phyloP scores from a whole-genome alignment of 305 asterid species.

The Fraxinus velutina region DNA sequence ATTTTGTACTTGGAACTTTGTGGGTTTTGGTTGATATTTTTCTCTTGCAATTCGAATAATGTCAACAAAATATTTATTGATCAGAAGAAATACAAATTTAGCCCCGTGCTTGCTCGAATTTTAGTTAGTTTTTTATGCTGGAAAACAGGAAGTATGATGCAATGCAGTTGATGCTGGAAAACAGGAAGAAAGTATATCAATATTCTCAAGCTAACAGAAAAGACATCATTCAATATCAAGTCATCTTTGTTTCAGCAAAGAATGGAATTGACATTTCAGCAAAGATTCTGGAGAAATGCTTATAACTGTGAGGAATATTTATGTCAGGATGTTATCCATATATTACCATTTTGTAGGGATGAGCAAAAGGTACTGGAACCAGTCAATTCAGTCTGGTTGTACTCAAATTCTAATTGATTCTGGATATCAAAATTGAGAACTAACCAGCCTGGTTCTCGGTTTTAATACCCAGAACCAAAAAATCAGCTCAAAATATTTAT shows the following conservation, averaged over 20 bases:
- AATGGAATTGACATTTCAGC: not conserved
- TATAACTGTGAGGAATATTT: not conserved
- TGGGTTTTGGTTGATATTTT: not conserved
- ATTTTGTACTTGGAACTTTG: not conserved
- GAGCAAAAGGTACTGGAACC: not conserved
- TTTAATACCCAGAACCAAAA: too few relatives aligned
- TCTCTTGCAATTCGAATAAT: not conserved
- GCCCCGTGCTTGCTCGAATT: not conserved
- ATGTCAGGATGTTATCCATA: not conserved
- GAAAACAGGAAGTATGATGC: not conserved
- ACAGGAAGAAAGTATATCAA: not conserved
- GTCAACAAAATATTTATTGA: not conserved
- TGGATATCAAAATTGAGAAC: not conserved
- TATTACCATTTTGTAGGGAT: conserved; percentile 4
- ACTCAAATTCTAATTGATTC: not conserved
- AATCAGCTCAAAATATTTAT: not conserved
- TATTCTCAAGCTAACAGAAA: not conserved
- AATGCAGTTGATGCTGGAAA: not conserved
- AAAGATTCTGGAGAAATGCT: not conserved
- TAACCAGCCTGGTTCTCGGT: not conserved
- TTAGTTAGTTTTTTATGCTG: too few relatives aligned
- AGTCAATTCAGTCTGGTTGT: not conserved
- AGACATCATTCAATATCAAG: not conserved
- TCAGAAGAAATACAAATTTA: not conserved
- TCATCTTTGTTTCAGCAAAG: not conserved